Percentiles rank a stretch among this genome's conserved stretches.
Evolutionary conservation across 768 basidiomycete species (phyloP).

Genomic region (Mycena venus): DNA sequence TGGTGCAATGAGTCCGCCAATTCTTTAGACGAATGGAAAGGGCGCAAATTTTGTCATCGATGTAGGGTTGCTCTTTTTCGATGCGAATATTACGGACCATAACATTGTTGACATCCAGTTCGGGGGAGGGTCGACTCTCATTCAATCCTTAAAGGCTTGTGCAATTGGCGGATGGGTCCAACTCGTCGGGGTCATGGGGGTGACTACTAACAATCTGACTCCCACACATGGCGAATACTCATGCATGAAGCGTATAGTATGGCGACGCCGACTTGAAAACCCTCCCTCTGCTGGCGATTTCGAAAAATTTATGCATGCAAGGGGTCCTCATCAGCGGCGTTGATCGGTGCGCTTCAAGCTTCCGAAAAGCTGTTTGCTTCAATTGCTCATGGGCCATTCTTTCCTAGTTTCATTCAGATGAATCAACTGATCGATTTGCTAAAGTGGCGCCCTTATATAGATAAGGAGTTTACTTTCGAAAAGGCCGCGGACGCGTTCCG

Average conservation of each 20-base stretch:
- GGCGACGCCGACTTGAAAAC: constrained; percentile 33
- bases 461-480: constrained; percentile 63
- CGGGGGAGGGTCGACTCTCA: constrained; percentile 54
- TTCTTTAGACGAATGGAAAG: constrained; percentile 8
- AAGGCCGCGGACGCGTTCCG: constrained; percentile 57
- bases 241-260: not conserved
- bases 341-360: constrained; percentile 48
- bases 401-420: constrained; percentile 57
- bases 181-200: constrained; percentile 53
- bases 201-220: not conserved
- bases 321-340: constrained; percentile 60
- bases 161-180: constrained; percentile 46
- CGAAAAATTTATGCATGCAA: constrained; percentile 47
- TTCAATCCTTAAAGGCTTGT: constrained; percentile 44
- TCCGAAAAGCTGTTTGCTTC: not conserved
- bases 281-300: constrained; percentile 42
- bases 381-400: not conserved
- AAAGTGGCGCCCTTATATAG: constrained; percentile 56
- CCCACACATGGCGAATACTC: not conserved
- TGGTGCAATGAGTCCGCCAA: not conserved
- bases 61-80: constrained; percentile 9
- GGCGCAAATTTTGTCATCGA: constrained; percentile 29
- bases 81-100: not conserved
- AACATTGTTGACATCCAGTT: constrained; percentile 42
- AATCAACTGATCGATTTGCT: constrained; percentile 50